These are phyloP conservation scores for Fusarium falciforme DNA, from an alignment of 2,329 filamentous ascomycete species.

Conservation along the genomic window DNA sequence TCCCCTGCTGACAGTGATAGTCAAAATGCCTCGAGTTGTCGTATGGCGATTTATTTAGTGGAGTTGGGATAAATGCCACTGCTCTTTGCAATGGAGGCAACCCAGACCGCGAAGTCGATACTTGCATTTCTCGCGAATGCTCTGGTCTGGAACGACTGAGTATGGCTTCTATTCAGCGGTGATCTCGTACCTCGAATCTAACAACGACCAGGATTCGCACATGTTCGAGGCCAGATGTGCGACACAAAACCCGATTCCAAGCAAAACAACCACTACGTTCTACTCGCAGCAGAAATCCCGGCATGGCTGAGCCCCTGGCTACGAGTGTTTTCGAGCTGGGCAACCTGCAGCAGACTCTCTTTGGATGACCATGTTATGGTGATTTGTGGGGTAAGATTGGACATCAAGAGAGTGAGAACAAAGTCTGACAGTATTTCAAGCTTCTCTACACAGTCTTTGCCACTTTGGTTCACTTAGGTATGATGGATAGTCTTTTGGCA, in stretches of 20 bases:
- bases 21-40: slow-evolving; percentile 15
- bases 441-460: slow-evolving; percentile 40
- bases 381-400: slow-evolving; percentile 46
- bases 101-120: slow-evolving; percentile 8
- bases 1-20: slow-evolving; percentile 4
- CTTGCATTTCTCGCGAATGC: slow-evolving; percentile 31
- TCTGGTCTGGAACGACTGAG: slow-evolving; percentile 33
- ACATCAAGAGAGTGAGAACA: neutral
- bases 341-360: slow-evolving; percentile 44
- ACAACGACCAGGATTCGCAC: slow-evolving; percentile 44
- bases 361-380: slow-evolving; percentile 56
- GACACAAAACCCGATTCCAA: slow-evolving; percentile 45
- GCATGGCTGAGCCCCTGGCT: slow-evolving; percentile 50
- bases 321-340: slow-evolving; percentile 53
- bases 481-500: neutral
- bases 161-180: neutral
- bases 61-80: slow-evolving; percentile 4
- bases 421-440: slow-evolving; percentile 21
- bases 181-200: neutral
- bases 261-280: slow-evolving; percentile 46
- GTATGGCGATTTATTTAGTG: neutral
- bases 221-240: slow-evolving; percentile 50
- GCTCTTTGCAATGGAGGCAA: slow-evolving; percentile 26
- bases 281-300: slow-evolving; percentile 51
- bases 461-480: slow-evolving; percentile 26